A percentile compares a stretch with the other conserved stretches of the same genome.
Evolutionary conservation across 208 protist species (phyloP).

Genomic region (Trypanosoma melophagium): DNA sequence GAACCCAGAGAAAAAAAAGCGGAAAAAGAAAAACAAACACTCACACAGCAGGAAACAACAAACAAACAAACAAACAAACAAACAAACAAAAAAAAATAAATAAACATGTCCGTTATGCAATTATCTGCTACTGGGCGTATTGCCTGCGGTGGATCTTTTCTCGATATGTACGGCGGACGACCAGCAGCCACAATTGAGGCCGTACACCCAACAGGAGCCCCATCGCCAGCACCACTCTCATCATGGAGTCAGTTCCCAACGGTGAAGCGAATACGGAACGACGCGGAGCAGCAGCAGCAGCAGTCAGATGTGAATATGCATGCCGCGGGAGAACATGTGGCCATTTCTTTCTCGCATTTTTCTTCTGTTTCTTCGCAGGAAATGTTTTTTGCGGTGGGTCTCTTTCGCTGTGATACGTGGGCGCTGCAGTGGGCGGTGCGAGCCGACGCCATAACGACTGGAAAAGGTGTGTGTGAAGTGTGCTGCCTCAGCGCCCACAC

Average conservation of each 20-base stretch:
- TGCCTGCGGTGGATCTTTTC: constrained; percentile 16
- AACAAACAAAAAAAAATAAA: neutral
- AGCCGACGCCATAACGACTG: neutral
- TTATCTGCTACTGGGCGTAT: constrained; percentile 24
- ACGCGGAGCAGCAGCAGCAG: neutral
- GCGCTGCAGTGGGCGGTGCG: constrained; percentile 67
- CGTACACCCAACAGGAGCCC: neutral
- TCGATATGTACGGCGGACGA: constrained; percentile 24
- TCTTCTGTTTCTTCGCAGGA: neutral
- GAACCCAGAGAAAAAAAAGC: neutral
- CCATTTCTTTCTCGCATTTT: constrained; percentile 31
- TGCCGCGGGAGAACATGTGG: constrained; percentile 49
- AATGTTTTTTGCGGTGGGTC: constrained; percentile 46
- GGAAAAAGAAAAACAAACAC: neutral
- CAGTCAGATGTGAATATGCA: constrained; percentile 5
- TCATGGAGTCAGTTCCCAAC: constrained; percentile 29
- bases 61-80: constrained; percentile 7
- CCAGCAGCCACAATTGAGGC: constrained; percentile 19
- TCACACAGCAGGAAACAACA: neutral
- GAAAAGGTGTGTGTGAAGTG: constrained; percentile 7
- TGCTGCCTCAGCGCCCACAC: constrained; percentile 23
- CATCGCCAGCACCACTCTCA: neutral
- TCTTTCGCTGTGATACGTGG: constrained; percentile 86
- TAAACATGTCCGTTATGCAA: constrained; percentile 1
- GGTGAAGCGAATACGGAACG: neutral